Evolutionary conservation across 2,329 filamentous ascomycete species (phyloP), one percentile per base, ranked within the genome.

Genomic region (Pseudocercospora macadamiae): DNA sequence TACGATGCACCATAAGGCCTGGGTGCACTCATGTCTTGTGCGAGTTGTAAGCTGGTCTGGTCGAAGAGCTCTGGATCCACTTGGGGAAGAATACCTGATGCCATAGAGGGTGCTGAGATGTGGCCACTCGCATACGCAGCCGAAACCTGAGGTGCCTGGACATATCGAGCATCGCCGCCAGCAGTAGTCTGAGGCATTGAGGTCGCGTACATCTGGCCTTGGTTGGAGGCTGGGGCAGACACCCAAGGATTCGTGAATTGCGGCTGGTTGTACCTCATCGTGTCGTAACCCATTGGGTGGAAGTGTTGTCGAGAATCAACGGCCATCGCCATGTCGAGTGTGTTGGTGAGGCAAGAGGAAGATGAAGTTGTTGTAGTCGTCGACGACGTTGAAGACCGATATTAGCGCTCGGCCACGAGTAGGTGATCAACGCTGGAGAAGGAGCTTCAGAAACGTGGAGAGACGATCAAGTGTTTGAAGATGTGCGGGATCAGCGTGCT

Each of bases 171-270:
- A 44, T 83, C 82, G 68, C 87, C 76, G 66, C 80, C 80, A 68
- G 88, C 78, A 67, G 82, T 79, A 66, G 81, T 83, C 68, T 86
- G 81, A 65, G 82, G 82, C 73, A 90, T 77, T 71, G 88, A 78
- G 74, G 87, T 79, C 71, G 82, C 88, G 83, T 82, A 93, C 77
- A 81, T 81, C 76, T 78, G 86, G 80, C 78, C 83, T 73, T 77
- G 82, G 72, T 76, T 75, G 64, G 80, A 78, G 62, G 73, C 78
- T 60, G 86, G 80, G 47, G 82, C 83, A 57, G 90, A 84, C 48
- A 81, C 81, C 93, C 93, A 97, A 39, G 92, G 92, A 76, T 97
- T 95, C 71, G 89, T 92, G 80, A 97, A 97, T 65, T 95, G 89
- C 65, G 89, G 86, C 66, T 77, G 75, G 60, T 80, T 77, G 77